A percentile compares a stretch with the other conserved stretches of the same genome.
phyloP scores from a whole-genome alignment of 768 basidiomycete species.

The Xerocomellus intermedius region DNA sequence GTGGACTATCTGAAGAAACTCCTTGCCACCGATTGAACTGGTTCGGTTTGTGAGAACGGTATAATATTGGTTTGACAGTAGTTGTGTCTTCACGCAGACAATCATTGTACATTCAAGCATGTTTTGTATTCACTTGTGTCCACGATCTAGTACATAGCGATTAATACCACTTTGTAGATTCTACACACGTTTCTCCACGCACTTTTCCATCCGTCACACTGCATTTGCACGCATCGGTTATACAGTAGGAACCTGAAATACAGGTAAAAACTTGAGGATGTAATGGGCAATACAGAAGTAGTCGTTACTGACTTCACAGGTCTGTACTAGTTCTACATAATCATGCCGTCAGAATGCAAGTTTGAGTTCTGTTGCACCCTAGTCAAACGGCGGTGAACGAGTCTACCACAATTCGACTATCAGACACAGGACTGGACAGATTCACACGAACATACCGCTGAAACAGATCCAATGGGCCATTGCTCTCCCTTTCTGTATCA shows the following conservation, averaged over 20 bases:
- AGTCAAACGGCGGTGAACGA: constrained; percentile 25
- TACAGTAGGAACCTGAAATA: background rate
- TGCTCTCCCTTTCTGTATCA: background rate
- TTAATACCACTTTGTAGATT: constrained; percentile 7
- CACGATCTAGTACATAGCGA: constrained; percentile 6
- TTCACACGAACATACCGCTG: constrained; percentile 26
- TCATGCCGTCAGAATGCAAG: constrained; percentile 21
- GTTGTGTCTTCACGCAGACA: constrained; percentile 5
- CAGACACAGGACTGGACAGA: background rate
- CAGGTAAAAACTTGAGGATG: background rate
- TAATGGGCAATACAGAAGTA: background rate
- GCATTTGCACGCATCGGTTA: background rate
- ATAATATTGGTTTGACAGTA: constrained; percentile 1
- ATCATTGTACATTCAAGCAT: constrained; percentile 14
- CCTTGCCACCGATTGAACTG: constrained; percentile 40
- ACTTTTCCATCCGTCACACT: background rate
- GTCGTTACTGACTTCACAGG: background rate
- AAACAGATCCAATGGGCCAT: constrained; percentile 31
- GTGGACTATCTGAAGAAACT: constrained; percentile 71
- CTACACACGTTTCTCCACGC: background rate
- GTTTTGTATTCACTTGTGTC: constrained; percentile 4
- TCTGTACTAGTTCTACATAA: constrained; percentile 15
- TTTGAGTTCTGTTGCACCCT: constrained; percentile 1
- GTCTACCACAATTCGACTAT: constrained; percentile 13
- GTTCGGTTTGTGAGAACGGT: constrained; percentile 12